These are phyloP conservation scores for Diospyros kaki DNA, from an alignment of 148 eudicot genomes.

Conservation along the genomic window DNA sequence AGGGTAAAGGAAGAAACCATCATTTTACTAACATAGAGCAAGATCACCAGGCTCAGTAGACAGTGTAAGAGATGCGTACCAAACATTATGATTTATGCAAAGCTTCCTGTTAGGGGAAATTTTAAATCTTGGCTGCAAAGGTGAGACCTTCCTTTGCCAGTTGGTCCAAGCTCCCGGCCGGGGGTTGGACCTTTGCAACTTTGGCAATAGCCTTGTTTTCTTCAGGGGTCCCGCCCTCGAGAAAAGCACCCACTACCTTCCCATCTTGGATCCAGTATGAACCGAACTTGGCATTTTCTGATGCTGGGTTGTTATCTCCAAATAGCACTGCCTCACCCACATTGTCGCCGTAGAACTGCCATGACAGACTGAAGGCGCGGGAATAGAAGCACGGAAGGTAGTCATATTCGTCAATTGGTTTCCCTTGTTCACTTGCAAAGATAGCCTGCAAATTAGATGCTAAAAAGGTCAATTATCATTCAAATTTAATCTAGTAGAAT, in stretches of 20 bases:
- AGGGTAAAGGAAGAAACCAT: no score
- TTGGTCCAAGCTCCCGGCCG: conserved; percentile 51
- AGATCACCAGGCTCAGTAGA: no score
- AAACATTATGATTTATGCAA: no score
- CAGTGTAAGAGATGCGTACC: no score
- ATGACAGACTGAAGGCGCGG: conserved; percentile 74
- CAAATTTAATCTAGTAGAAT: background rate
- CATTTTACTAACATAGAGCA: no score
- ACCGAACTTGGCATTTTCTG: conserved; percentile 69
- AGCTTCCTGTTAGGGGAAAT: no score
- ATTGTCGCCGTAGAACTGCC: conserved; percentile 92
- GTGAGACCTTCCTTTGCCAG: conserved; percentile 65
- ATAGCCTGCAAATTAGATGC: conserved; percentile 51
- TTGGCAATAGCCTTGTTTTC: conserved; percentile 90
- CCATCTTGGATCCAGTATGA: conserved; percentile 86
- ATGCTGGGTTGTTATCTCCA: conserved; percentile 61
- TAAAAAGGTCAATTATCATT: background rate
- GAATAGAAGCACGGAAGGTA: conserved; percentile 89
- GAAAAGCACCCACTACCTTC: conserved; percentile 76
- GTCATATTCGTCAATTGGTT: conserved; percentile 64
- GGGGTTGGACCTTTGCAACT: conserved; percentile 78
- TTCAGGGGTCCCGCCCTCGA: conserved; percentile 79
- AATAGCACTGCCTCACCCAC: conserved; percentile 70
- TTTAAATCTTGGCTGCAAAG: conserved; percentile 66
- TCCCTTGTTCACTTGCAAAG: conserved; percentile 56